phyloP scores from a whole-genome alignment of 768 basidiomycete genomes.

The Mycena crocata region DNA sequence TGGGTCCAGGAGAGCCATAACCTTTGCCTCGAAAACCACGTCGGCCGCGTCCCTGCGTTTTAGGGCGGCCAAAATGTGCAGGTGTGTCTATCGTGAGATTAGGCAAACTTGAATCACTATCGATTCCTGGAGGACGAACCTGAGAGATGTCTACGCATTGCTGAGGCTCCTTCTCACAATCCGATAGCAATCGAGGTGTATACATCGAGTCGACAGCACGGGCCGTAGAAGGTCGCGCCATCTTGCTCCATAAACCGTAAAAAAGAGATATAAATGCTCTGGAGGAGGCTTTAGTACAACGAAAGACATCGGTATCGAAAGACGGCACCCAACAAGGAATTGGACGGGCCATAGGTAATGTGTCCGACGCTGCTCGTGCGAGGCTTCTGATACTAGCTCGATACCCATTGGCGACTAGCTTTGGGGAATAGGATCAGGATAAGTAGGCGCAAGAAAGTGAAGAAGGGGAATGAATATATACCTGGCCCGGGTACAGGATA shows the following conservation, averaged over 20 bases:
- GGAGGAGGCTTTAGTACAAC: not conserved
- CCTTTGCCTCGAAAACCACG: conserved; percentile 18
- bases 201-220: not conserved
- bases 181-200: not conserved
- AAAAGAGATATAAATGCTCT: conserved; percentile 1
- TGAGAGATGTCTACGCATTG: conserved; percentile 5
- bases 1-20: conserved; percentile 5
- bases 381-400: too few relatives aligned
- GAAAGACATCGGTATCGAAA: too few relatives aligned
- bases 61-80: conserved; percentile 5
- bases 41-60: conserved; percentile 21
- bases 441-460: too few relatives aligned
- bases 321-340: too few relatives aligned
- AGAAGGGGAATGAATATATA: too few relatives aligned
- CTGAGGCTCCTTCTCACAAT: conserved; percentile 21
- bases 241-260: not conserved
- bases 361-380: too few relatives aligned
- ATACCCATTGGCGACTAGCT: too few relatives aligned
- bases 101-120: not conserved
- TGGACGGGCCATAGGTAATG: too few relatives aligned
- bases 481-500: too few relatives aligned
- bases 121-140: conserved; percentile 7
- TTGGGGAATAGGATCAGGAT: too few relatives aligned
- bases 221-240: not conserved
- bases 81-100: conserved; percentile 7